Base-by-base conservation (phyloP, 1,284 basidiomycete species). In the Cryptococcus wingfieldii region DNA sequence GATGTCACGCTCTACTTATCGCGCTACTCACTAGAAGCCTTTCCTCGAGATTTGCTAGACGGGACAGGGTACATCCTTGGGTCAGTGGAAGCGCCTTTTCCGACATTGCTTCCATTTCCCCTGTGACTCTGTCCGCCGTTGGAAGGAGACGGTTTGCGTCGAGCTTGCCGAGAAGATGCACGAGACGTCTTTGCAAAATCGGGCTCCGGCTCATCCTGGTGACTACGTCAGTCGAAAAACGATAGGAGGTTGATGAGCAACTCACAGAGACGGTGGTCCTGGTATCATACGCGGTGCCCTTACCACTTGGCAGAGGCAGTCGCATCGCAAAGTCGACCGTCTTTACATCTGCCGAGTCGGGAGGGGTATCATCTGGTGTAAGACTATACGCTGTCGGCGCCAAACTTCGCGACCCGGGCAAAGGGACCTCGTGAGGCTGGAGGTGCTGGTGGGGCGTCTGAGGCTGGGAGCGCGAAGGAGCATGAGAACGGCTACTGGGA, bases 1-100 rank as follows among this genome's bases (percentile, higher is more conserved):
- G 12, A 14, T 8, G 18, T 16, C 16, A 23, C 23, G 38, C 10
- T 14, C 14, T 38, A 9, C 10, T 18, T 19, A 23, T 12, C 41
- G 31, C 10, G 23, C 14, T 27, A 49, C 55, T 57, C 51, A 57
- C 55, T 57, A 19, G 51, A 53, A 14, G 55, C 51, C 47, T 38
- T 42, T 46, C 51, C 14, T 47, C n/a, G 56, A 4, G 59, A 55
- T 28, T 50, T 25, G 52, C 55, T 54, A 16, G 55, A 28, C n/a
- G 59, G 59, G 5, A 60, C 14, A 18, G 59, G 59, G 42, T 52
- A 56, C 18, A 38, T 54, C 25, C 55, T 56, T 31, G 58, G 58
- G 39, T 60, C 58, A 5, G 43, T 39, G 28, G 3, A 23, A 23
- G 27, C 50, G 37, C 18, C 45, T 3, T 50, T 39, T 19, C 25